Evolutionary conservation across 1,284 basidiomycete genomes (phyloP), one percentile per base, ranked within the genome.

Genomic region (Moniliophthora roreri): DNA sequence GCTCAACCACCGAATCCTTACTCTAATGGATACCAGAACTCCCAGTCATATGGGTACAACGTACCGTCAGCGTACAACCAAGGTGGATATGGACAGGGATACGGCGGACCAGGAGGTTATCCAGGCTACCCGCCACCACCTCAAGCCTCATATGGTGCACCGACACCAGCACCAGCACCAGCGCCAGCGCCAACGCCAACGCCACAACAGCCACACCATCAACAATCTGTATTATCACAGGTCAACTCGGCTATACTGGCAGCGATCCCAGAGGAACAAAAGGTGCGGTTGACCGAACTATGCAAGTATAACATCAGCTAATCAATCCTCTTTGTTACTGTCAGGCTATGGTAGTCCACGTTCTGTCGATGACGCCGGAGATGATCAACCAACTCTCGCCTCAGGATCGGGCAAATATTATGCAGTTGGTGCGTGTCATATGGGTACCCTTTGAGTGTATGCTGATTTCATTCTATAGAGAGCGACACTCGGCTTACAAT

Each of bases 251-350:
- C 81, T 38, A 72, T 79, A 4, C 69, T 88, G 26, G 78, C 81
- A 38, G 73, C 73, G n/a, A 80, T 89, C 45, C 82, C 84, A 8
- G 84, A 87, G 48, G 86, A 87, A 9, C 87, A 89, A 61, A 86
- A 81, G 73, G 86, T 84, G 60, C 51, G 66, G 55, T 38, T 54
- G 44, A 48, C 47, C n/a, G 37, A 50, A 35, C 48, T 51, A 20
- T n/a, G 11, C 45, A 40, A 23, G 10, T 46, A 35, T 32, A 37
- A 45, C 18, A 16, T 37, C 15, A 15, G 5, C 23, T 15, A 9
- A 16, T 6, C 10, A 13, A 46, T 24, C 41, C 16, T 21, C 16
- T 36, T n/a, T 36, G 34, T 18, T 51, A n/a, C 45, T 32, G 42
- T 2, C 54, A 89, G 85, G 79, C 80, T 23, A 76, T 88, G 63